phyloP scores from a whole-genome alignment of 306 rosid species.

The Lotus japonicus region DNA sequence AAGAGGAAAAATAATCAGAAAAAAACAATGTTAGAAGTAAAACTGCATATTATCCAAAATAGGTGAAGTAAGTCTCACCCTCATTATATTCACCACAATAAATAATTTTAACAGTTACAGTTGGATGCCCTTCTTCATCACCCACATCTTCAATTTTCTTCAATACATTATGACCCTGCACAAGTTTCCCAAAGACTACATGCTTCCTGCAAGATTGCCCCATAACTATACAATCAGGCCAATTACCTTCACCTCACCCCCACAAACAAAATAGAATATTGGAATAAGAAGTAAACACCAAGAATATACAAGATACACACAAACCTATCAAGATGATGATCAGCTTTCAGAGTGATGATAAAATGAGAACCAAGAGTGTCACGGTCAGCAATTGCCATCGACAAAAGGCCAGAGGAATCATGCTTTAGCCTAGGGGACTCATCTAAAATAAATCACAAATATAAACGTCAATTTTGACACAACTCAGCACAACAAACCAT shows the following conservation, averaged over 20 bases:
- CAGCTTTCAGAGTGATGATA: constrained; percentile 69
- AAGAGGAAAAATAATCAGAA: background rate
- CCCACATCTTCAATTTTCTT: constrained; percentile 76
- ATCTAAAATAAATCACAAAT: constrained; percentile 43
- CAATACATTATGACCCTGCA: constrained; percentile 59
- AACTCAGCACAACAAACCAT: background rate
- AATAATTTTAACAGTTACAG: constrained; percentile 87
- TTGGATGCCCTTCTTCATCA: constrained; percentile 70
- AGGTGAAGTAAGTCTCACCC: constrained; percentile 38
- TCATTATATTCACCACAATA: constrained; percentile 77
- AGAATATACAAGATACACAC: constrained; percentile 12
- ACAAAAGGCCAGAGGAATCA: constrained; percentile 67
- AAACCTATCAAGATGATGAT: constrained; percentile 80
- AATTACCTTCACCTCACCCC: background rate
- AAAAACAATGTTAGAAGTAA: background rate
- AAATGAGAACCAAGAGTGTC: constrained; percentile 86
- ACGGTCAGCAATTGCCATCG: constrained; percentile 77
- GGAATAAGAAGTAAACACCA: background rate
- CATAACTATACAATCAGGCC: background rate
- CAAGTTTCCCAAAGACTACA: constrained; percentile 87
- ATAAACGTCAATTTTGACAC: background rate
- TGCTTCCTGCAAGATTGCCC: constrained; percentile 56
- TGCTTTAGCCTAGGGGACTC: constrained; percentile 79
- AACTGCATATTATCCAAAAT: background rate
- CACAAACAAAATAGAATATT: background rate